Conservation (phyloP, 2,329 filamentous ascomycete genomes). For the Coniochaeta hoffmannii region DNA sequence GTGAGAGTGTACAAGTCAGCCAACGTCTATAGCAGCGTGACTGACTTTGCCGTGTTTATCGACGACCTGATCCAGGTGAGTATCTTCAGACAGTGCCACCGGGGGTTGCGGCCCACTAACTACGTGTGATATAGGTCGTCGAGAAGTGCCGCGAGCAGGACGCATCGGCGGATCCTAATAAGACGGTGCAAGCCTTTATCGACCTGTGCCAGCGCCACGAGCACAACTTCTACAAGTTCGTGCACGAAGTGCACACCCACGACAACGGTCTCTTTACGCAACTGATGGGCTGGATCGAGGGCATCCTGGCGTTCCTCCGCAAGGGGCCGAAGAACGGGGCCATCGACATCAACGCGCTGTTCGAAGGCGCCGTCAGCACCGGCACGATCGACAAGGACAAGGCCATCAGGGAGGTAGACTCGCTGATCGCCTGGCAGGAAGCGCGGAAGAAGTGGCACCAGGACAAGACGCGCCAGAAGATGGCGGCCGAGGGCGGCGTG, state of each 20-base stretch:
- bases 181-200: conserved; percentile 97
- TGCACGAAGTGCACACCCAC: conserved; percentile 94
- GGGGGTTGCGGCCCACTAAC: not conserved
- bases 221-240: conserved; percentile 97
- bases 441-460: conserved; percentile 96
- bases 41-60: conserved; percentile 87
- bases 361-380: conserved; percentile 68
- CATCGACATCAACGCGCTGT: conserved; percentile 89
- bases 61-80: conserved; percentile 82
- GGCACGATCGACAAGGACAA: conserved; percentile 62
- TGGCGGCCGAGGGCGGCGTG: conserved; percentile 73
- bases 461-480: conserved; percentile 96
- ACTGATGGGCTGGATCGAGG: conserved; percentile 95
- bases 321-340: conserved; percentile 80
- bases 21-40: conserved; percentile 96
- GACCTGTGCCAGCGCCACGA: conserved; percentile 93
- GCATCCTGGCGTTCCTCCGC: conserved; percentile 86
- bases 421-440: conserved; percentile 87
- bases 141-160: conserved; percentile 65
- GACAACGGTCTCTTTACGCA: conserved; percentile 95
- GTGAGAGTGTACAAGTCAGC: conserved; percentile 97
- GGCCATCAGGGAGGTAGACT: conserved; percentile 74
- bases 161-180: conserved; percentile 90
- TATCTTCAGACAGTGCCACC: not conserved
- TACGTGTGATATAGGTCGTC: conserved; percentile 39